Base-by-base conservation (phyloP, 2,329 filamentous ascomycete genomes). In the Elsinoe australis region DNA sequence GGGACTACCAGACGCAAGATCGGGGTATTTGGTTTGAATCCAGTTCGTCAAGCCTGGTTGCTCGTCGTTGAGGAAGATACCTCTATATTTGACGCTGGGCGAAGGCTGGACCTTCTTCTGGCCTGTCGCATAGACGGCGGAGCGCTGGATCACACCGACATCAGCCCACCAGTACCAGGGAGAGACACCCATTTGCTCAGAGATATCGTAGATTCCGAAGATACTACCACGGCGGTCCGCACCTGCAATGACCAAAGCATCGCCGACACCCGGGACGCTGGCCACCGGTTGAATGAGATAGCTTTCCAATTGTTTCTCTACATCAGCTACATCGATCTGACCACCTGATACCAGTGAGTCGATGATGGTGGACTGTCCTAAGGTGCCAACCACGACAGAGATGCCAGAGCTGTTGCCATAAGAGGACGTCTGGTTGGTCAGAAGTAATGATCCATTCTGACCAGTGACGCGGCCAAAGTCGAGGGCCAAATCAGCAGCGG, bases 401-500 rank as follows among this genome's bases (percentile, higher is more conserved):
- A 64, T 62, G 3, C 64, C 63, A 17, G 66, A 68, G 41, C 67
- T 60, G 48, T 69, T 69, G 22, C 76, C 77, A 18, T 22, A 44
- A 4, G 21, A 18, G 15, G 33, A 38, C 1, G 51, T 52, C 18
- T 51, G 50, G 34, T 58, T 54, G 56, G 73, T 74, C 3, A 79
- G 65, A 8, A 56, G 60, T 24, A 71, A 55, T 1, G 78, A 76
- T 50, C 80, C 75, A 61, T 83, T 83, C 19, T 66, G 72, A 6
- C 81, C 80, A 0, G 80, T 84, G 3, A 85, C 80, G n/a, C 79
- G 75, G 12, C 81, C 81, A 64, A 87, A 83, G 61, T 87, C 83
- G 3, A 70, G 58, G 0, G 80, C 79, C 7, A 87, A 71, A 61
- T 87, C 82, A 31, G 79, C 71, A 0, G 80, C 82, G 4, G 79